Base-by-base conservation (phyloP, 1,139 yeast species). In the Diutina mesorugosa region DNA sequence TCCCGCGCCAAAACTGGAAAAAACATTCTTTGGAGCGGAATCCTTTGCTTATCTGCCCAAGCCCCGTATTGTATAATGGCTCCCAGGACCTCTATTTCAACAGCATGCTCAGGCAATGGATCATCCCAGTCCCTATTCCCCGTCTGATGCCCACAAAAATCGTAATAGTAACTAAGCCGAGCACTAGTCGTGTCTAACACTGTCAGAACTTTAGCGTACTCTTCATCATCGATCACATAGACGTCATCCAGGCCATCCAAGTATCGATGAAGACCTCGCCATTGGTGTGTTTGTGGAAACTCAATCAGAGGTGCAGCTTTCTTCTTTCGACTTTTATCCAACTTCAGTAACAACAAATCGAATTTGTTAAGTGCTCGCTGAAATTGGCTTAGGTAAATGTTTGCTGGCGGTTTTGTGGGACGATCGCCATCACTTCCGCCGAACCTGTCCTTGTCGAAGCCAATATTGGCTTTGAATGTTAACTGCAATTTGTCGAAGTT, bases 1-100 rank as follows among this genome's bases (percentile, higher is more conserved):
- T 89, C 89, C 55, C 85, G 71, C 41, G 87, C 81, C 7, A 83
- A 67, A 0, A 79, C 67, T 0, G 99, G 99, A 59, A 85, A 81
- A 48, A 93, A 72, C 71, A 84, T 72, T 9, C 74, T 70, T 59
- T 86, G 93, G 9, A 91, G 65, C 0, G 85, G 80, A 1, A 77
- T 76, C 28, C 96, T 68, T 67, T 93, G 96, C 53, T 91, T 80
- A 59, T 91, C 96, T 0, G 97, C 87, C 97, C 98, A 91, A 0
- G 99, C 96, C 0, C 99, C 99, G 65, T 89, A 91, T 62, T 86
- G 86, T 0, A 90, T 72, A 0, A 89, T 84, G 0, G 91, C 84
- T 59, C 80, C 78, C 1, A 79, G 76, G 5, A 90, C 63, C 21
- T 74, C 76, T 18, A 90, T 58, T 58, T 86, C 86, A 6, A 85